Conservation (phyloP, 1,139 yeast genomes). For the Yamadazyma atlantica region DNA sequence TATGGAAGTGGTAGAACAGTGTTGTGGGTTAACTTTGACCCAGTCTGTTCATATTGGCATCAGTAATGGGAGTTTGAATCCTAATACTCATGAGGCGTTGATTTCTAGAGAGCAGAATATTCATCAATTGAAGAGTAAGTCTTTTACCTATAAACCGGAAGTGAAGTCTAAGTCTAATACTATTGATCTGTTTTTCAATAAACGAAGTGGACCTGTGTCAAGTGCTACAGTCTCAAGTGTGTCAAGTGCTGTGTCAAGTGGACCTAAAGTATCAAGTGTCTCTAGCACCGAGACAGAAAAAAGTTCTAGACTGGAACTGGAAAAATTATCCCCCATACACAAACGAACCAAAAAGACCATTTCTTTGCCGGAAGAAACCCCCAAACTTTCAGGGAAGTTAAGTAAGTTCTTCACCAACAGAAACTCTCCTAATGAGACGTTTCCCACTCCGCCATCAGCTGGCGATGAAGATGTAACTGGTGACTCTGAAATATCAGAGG, state of each 20-base stretch:
- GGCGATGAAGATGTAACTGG: conserved; percentile 26
- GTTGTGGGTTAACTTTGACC: conserved; percentile 62
- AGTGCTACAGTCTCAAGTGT: conserved; percentile 17
- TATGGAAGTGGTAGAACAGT: conserved; percentile 45
- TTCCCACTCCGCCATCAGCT: conserved; percentile 9
- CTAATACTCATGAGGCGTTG: conserved; percentile 53
- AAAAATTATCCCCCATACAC: conserved; percentile 26
- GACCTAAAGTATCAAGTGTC: conserved; percentile 3
- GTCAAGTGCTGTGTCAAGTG: conserved; percentile 5
- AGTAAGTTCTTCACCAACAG: conserved; percentile 17
- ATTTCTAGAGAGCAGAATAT: conserved; percentile 46
- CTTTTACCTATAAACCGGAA: conserved; percentile 16
- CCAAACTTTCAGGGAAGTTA: conserved; percentile 7
- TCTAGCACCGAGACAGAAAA: not conserved
- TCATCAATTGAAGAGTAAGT: conserved; percentile 22
- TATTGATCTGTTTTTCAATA: too few relatives aligned
- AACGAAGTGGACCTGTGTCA: too few relatives aligned
- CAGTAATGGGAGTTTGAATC: conserved; percentile 68
- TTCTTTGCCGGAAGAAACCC: conserved; percentile 9
- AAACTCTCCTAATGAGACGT: conserved; percentile 3
- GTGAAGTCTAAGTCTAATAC: not conserved
- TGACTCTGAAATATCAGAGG: conserved; percentile 38
- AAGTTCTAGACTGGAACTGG: not conserved
- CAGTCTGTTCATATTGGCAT: conserved; percentile 51
- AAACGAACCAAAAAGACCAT: conserved; percentile 22